Evolutionary conservation across 164 flowering plant genomes (phyloP).

Genomic region (Kalanchoe fedtschenkoi): DNA sequence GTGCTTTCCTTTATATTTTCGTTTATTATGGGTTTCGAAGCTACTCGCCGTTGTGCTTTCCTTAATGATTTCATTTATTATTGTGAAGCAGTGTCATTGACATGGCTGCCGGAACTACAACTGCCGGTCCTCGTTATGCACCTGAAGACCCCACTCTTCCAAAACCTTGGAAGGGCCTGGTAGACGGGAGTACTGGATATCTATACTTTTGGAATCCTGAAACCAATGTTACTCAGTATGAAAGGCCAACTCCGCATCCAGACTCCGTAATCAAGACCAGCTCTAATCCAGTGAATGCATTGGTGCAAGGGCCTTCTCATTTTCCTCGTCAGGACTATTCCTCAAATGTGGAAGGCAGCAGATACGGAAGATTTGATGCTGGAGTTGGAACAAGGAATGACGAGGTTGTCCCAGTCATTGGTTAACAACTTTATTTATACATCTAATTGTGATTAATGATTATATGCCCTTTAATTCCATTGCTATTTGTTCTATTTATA

Average conservation of each 20-base stretch:
- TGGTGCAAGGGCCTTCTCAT: constrained; percentile 38
- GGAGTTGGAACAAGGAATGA: constrained; percentile 20
- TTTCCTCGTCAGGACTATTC: constrained; percentile 19
- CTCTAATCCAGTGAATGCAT: constrained; percentile 28
- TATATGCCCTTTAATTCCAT: too few species aligned
- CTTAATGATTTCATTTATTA: background rate
- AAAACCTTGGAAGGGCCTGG: constrained; percentile 87
- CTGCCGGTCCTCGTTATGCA: constrained; percentile 61
- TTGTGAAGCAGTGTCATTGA: constrained; percentile 3
- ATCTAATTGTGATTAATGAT: background rate
- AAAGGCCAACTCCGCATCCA: constrained; percentile 44
- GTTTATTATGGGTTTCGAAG: too few species aligned
- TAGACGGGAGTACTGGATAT: constrained; percentile 83
- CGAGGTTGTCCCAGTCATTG: constrained; percentile 25
- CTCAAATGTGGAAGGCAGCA: constrained; percentile 22
- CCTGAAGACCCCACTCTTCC: constrained; percentile 87
- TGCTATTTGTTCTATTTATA: too few species aligned
- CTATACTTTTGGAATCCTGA: constrained; percentile 90
- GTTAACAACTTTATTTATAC: background rate
- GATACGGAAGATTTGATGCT: constrained; percentile 23
- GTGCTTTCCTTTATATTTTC: too few species aligned
- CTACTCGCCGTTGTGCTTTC: too few species aligned
- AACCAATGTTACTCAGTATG: constrained; percentile 91
- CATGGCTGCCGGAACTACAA: constrained; percentile 53
- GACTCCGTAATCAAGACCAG: background rate